A percentile compares a stretch with the other conserved stretches of the same genome.
Evolutionary conservation across 768 basidiomycete species (phyloP).

Genomic region (Psilocybe azurescens): DNA sequence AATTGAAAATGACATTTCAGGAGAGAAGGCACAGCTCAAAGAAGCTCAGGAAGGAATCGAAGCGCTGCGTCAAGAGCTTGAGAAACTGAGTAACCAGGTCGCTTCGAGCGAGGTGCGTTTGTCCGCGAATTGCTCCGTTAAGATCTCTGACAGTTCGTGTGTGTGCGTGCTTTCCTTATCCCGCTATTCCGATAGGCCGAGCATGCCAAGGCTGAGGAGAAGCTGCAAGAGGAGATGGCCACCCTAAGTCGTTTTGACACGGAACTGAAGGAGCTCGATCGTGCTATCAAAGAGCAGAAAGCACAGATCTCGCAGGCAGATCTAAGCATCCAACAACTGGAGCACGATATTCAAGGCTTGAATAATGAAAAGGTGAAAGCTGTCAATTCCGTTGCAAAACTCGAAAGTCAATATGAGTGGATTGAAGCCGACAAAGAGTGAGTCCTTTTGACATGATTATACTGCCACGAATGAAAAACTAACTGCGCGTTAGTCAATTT

Average conservation of each 20-base stretch:
- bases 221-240: slow-evolving; percentile 85
- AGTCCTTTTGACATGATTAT: slow-evolving; percentile 34
- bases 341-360: slow-evolving; percentile 68
- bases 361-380: slow-evolving; percentile 70
- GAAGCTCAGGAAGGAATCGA: slow-evolving; percentile 52
- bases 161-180: background rate
- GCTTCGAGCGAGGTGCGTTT: slow-evolving; percentile 47
- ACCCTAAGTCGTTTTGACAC: slow-evolving; percentile 87
- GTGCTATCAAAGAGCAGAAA: slow-evolving; percentile 83
- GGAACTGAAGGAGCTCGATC: slow-evolving; percentile 85
- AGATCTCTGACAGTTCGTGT: background rate
- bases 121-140: background rate
- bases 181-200: slow-evolving; percentile 42
- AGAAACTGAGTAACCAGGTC: slow-evolving; percentile 58
- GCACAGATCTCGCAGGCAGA: slow-evolving; percentile 68
- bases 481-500: slow-evolving; percentile 63
- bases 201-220: slow-evolving; percentile 69
- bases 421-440: slow-evolving; percentile 88
- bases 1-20: slow-evolving; percentile 74
- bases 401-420: slow-evolving; percentile 91
- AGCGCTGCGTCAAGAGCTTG: slow-evolving; percentile 66
- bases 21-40: slow-evolving; percentile 47
- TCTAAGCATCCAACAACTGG: slow-evolving; percentile 63
- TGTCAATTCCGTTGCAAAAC: slow-evolving; percentile 52
- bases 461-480: slow-evolving; percentile 1